phyloP scores from a whole-genome alignment of 2,329 filamentous ascomycete species.

The Metarhizium sp. region DNA sequence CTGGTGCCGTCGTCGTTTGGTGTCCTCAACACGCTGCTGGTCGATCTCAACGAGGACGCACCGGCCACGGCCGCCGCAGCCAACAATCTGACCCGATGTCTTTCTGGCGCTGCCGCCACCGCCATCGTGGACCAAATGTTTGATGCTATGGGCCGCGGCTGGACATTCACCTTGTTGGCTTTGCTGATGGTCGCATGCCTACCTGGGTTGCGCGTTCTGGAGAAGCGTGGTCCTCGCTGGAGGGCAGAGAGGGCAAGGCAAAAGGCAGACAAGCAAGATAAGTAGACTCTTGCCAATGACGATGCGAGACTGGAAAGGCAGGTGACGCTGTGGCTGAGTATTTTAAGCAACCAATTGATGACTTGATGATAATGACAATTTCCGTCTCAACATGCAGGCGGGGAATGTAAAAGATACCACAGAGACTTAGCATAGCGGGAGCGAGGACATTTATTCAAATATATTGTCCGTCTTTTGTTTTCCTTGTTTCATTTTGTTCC shows the following conservation, averaged over 20 bases:
- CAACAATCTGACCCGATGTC: constrained; percentile 54
- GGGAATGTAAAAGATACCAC: background rate
- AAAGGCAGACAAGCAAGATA: background rate
- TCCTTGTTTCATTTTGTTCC: background rate
- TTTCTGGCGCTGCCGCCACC: constrained; percentile 49
- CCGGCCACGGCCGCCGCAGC: constrained; percentile 55
- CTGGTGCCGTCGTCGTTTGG: constrained; percentile 53
- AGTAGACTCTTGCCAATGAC: background rate
- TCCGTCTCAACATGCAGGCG: background rate
- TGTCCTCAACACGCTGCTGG: constrained; percentile 52
- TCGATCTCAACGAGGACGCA: constrained; percentile 52
- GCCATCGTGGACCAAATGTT: constrained; percentile 53
- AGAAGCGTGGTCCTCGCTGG: constrained; percentile 38
- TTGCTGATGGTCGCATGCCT: constrained; percentile 38
- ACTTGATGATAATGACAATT: background rate
- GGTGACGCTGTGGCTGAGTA: background rate
- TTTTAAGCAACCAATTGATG: background rate
- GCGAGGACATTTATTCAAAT: background rate
- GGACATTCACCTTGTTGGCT: constrained; percentile 52
- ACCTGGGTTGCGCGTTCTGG: constrained; percentile 39
- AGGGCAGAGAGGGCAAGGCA: constrained; percentile 38
- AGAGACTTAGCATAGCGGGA: background rate
- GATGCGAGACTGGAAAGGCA: background rate
- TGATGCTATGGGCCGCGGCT: constrained; percentile 45
- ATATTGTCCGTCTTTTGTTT: background rate